Conservation (phyloP, 441 rosid genomes). For the Croton setiger region DNA sequence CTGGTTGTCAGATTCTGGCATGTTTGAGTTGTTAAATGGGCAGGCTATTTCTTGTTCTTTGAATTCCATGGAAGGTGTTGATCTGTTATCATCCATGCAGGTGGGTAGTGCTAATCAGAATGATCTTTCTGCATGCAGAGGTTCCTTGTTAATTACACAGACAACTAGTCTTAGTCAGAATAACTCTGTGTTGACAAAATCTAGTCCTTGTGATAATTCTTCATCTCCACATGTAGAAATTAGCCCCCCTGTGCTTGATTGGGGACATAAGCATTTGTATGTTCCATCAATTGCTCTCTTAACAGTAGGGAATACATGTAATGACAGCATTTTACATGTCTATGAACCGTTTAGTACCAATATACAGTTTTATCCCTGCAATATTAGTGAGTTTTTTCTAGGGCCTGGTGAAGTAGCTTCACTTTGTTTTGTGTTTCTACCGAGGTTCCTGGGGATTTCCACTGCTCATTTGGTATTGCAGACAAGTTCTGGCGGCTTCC, state of each 20-base stretch:
- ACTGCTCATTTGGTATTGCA: constrained; percentile 58
- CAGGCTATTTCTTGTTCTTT: constrained; percentile 54
- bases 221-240: constrained; percentile 42
- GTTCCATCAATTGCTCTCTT: constrained; percentile 56
- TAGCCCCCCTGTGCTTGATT: constrained; percentile 52
- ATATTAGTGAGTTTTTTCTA: constrained; percentile 45
- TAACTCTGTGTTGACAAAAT: constrained; percentile 33
- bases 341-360: constrained; percentile 63
- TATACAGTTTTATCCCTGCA: constrained; percentile 66
- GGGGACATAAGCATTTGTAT: constrained; percentile 54
- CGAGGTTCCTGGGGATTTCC: constrained; percentile 60
- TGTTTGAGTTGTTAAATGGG: constrained; percentile 47
- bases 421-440: constrained; percentile 63
- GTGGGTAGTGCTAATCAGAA: constrained; percentile 30
- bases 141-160: constrained; percentile 29
- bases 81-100: constrained; percentile 32
- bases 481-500: constrained; percentile 66
- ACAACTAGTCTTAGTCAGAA: constrained; percentile 28
- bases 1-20: constrained; percentile 44
- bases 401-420: constrained; percentile 63
- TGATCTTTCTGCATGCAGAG: constrained; percentile 44
- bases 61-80: constrained; percentile 33
- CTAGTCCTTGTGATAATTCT: constrained; percentile 32
- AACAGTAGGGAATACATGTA: constrained; percentile 51
- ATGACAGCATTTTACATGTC: constrained; percentile 53